Evolutionary conservation across 2,329 filamentous ascomycete genomes (phyloP).

Genomic region (Cordyceps cicadae): DNA sequence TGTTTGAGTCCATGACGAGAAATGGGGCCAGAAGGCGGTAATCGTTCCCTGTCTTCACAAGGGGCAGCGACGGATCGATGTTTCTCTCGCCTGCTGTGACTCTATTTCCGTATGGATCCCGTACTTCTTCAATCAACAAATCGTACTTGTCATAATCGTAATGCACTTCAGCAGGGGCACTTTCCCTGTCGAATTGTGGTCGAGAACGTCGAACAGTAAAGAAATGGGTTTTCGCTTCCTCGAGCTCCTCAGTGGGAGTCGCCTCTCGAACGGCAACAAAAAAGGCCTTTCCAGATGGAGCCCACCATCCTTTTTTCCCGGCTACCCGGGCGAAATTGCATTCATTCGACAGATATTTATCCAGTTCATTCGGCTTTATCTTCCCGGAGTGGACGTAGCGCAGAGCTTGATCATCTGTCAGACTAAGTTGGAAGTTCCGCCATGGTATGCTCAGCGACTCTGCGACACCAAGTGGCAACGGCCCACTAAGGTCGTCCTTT

Average conservation of each 20-base stretch:
- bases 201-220: slow-evolving; percentile 4
- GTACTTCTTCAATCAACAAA: slow-evolving; percentile 1
- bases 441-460: slow-evolving; percentile 6
- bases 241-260: neutral
- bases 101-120: slow-evolving; percentile 6
- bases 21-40: slow-evolving; percentile 9
- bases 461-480: slow-evolving; percentile 1
- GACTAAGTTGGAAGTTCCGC: slow-evolving; percentile 4
- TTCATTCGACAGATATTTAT: neutral
- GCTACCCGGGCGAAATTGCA: slow-evolving; percentile 3
- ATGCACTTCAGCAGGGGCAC: neutral
- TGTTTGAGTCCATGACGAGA: slow-evolving; percentile 9
- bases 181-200: neutral
- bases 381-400: neutral
- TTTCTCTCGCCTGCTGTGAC: slow-evolving; percentile 7
- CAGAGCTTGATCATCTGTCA: slow-evolving; percentile 1
- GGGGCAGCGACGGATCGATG: slow-evolving; percentile 1
- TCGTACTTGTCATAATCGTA: slow-evolving; percentile 9
- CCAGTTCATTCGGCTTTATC: neutral
- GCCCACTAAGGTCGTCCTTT: slow-evolving; percentile 5
- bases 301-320: slow-evolving; percentile 2
- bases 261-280: neutral
- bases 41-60: slow-evolving; percentile 4
- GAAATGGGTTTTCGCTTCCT: slow-evolving; percentile 1
- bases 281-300: slow-evolving; percentile 2